Conservation (phyloP, 768 basidiomycete genomes). For the Boletellus emodensis region DNA sequence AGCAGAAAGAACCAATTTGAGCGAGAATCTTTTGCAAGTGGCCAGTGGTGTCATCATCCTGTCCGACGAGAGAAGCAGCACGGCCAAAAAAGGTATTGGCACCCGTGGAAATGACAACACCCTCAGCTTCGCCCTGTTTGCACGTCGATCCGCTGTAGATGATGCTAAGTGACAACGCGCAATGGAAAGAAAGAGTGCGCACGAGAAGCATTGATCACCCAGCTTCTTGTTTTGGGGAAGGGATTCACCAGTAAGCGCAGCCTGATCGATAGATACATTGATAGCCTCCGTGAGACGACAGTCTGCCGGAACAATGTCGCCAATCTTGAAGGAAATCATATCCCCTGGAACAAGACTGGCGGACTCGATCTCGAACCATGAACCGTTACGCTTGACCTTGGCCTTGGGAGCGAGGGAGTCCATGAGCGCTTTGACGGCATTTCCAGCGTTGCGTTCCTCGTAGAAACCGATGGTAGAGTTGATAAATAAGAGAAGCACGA, state of each 20-base stretch:
- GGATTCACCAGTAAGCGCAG: slow-evolving; percentile 96
- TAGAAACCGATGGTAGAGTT: slow-evolving; percentile 99
- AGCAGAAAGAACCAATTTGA: slow-evolving; percentile 96
- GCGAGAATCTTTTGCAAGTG: slow-evolving; percentile 99
- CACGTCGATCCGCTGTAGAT: slow-evolving; percentile 82
- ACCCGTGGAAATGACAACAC: slow-evolving; percentile 97
- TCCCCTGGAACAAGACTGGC: slow-evolving; percentile 90
- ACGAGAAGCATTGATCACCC: slow-evolving; percentile 98
- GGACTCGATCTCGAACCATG: slow-evolving; percentile 90
- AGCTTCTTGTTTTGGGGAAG: slow-evolving; percentile 89
- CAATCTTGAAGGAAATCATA: slow-evolving; percentile 97
- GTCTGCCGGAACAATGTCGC: slow-evolving; percentile 97
- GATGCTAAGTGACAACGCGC: background rate
- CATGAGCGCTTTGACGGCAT: slow-evolving; percentile 99
- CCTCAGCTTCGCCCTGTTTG: slow-evolving; percentile 98
- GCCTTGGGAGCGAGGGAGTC: slow-evolving; percentile 98
- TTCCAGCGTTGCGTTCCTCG: slow-evolving; percentile 95
- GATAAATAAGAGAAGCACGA: slow-evolving; percentile 84
- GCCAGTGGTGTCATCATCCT: slow-evolving; percentile 96
- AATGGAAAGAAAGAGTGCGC: slow-evolving; percentile 32
- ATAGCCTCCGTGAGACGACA: slow-evolving; percentile 95
- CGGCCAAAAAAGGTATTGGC: slow-evolving; percentile 99
- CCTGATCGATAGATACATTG: slow-evolving; percentile 98
- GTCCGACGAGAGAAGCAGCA: slow-evolving; percentile 94
- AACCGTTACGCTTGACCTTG: slow-evolving; percentile 81